Conservation (phyloP, 768 basidiomycete genomes). For the Agaricus subrufescens region DNA sequence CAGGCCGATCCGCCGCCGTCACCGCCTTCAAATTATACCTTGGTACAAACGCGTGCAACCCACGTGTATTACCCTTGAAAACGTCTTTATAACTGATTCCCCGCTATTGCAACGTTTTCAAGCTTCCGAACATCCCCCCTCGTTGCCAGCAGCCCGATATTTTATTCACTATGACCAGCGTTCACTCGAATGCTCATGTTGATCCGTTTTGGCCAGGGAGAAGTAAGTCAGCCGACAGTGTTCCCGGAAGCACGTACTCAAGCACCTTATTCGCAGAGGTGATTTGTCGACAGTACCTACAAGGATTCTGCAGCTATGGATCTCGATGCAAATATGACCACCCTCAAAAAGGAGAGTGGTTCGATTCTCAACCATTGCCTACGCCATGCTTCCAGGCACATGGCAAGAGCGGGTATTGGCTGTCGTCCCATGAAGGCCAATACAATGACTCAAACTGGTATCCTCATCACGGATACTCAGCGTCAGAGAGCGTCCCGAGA, state of each 20-base stretch:
- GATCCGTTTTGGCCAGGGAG: conserved; percentile 7
- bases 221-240: background rate
- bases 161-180: background rate
- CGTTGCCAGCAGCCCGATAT: background rate
- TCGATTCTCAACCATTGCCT: background rate
- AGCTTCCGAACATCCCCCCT: background rate
- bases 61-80: conserved; percentile 11
- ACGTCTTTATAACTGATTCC: conserved; percentile 6
- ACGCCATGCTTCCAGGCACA: background rate
- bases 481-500: background rate
- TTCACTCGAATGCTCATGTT: background rate
- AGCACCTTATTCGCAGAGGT: background rate
- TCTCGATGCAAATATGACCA: conserved; percentile 8
- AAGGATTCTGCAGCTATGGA: conserved; percentile 9
- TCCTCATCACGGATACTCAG: conserved; percentile 7
- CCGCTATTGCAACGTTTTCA: conserved; percentile 6
- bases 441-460: background rate
- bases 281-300: conserved; percentile 9
- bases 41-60: conserved; percentile 6
- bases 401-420: background rate
- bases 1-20: background rate
- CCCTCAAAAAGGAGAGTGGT: conserved; percentile 5
- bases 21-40: conserved; percentile 8
- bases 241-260: background rate
- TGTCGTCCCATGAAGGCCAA: background rate